Evolutionary conservation across 2,329 filamentous ascomycete species (phyloP), one percentile per base, ranked within the genome.

Genomic region (Ramichloridium luteum): DNA sequence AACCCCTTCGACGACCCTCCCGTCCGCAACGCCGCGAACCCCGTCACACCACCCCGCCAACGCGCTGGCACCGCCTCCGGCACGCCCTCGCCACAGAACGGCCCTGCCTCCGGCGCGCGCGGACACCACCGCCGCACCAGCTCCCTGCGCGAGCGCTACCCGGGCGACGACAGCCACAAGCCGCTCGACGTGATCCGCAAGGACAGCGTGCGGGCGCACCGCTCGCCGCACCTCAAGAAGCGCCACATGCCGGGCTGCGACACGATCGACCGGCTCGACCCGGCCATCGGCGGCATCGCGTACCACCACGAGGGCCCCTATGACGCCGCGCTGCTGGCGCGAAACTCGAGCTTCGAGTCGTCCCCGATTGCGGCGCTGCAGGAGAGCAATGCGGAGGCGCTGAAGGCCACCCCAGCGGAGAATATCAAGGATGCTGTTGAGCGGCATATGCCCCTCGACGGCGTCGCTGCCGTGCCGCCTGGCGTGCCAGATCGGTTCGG

Each of bases 281-380:
- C 63, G 32, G 62, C 68, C 3, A 56, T 70, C n/a, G 70, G 71
- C 32, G 70, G 71, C 30, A 68, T 67, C 12, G 59, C 68, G 2
- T 93, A 93, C 56, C 88, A 94, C 55, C 88, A 96, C 48, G 82
- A 79, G 41, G 86, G 88, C 0, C 88, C 88, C 0, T 96, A 81
- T 46, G 88, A 96, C 53, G 83, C 86, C 6, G 79, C 82, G 2
- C 66, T 83, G 31, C 64, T 78, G 2, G 72, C 80, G 9, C 71
- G 82, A 28, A 94, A 94, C 58, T 65, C 60, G 3, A 45, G 38
- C 14, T 66, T 62, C 45, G 61, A 65, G 33, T 59, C 54, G 36
- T 77, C 81, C 3, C 86, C 88, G 0, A 60, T 94, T 5, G 83
- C 80, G 16, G 88, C 86, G 2, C 70, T 93, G 4, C 64, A 65